Base-by-base conservation (phyloP, 139 green algal genomes). In the Chlorella sp. region DNA sequence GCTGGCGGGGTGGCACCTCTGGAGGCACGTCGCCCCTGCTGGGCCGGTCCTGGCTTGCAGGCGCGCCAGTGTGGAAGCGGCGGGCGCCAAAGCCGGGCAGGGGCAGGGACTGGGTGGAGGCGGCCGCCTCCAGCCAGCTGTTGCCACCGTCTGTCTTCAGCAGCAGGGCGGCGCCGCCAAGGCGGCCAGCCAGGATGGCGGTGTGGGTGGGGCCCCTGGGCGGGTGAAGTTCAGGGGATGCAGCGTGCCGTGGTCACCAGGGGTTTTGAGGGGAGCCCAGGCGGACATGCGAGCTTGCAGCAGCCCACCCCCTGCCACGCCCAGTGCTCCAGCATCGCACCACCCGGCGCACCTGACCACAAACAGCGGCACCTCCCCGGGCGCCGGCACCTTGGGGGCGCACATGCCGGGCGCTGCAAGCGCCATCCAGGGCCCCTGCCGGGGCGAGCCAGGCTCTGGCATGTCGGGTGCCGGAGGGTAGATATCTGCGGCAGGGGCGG, bases 401-500 rank as follows among this genome's bases (percentile, higher is more conserved):
- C 51, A 60, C 51, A 60, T 60, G 51, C 51, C 51, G 40, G 5
- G 13, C 5, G 70, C 70, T 3, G 7, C 44, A 8, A 40, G 30
- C 7, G 56, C 56, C 79, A 84, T 76, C 64, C 75, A 84, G 41
- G 79, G 79, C 0, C 79, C 79, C n/a, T 65, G 62, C 41, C 79
- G 44, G 19, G 79, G 79, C n/a, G 75, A 13, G 3, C 64, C 64
- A 24, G 79, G 79, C 44, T 84, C 79, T 3, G 79, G 79, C 79
- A 84, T 75, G 62, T 76, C 79, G 26, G 79, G 79, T 19, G 58
- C 54, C 11, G 62, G 64, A 0, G 79, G 79, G 79, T 76, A 84
- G 43, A 84, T 76, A 64, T 84, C 79, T 84, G 79, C 32, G 5
- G 43, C 70, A 36, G 24, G 16, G 16, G 60, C 6, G 40, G 77